phyloP scores from a whole-genome alignment of 1,139 yeast species.

The Yamadazyma sp. region DNA sequence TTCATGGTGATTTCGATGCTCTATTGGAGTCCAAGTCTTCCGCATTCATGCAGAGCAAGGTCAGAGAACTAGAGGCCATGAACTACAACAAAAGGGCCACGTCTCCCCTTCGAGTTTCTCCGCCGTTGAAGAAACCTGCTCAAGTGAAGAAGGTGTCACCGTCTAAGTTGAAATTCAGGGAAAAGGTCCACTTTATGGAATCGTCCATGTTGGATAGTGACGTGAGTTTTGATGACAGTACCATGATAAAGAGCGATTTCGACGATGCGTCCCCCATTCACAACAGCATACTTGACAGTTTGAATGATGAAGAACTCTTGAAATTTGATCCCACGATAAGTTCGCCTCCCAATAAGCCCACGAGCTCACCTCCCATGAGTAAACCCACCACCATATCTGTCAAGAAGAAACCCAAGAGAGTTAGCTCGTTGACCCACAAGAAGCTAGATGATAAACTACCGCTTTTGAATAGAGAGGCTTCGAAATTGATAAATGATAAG shows the following conservation, averaged over 20 bases:
- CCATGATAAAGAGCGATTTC: slow-evolving; percentile 21
- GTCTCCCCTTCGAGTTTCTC: slow-evolving; percentile 33
- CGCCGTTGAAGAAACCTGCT: slow-evolving; percentile 24
- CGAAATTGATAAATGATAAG: slow-evolving; percentile 10
- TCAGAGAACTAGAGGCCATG: slow-evolving; percentile 15
- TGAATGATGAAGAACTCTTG: slow-evolving; percentile 28
- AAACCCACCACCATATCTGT: slow-evolving; percentile 2
- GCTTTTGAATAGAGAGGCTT: slow-evolving; percentile 36
- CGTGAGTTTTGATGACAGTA: slow-evolving; percentile 23
- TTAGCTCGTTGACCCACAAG: slow-evolving; percentile 19
- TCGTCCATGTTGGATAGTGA: slow-evolving; percentile 23
- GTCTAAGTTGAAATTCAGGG: slow-evolving; percentile 13
- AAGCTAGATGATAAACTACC: slow-evolving; percentile 23
- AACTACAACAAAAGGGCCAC: slow-evolving; percentile 21
- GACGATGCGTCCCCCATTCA: slow-evolving; percentile 29
- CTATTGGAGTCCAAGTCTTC: slow-evolving; percentile 32
- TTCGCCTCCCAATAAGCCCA: slow-evolving; percentile 22
- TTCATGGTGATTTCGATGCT: slow-evolving; percentile 40
- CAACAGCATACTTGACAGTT: slow-evolving; percentile 18
- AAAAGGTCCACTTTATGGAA: slow-evolving; percentile 31
- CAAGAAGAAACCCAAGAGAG: slow-evolving; percentile 9
- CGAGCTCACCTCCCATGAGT: slow-evolving; percentile 32
- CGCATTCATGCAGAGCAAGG: slow-evolving; percentile 28
- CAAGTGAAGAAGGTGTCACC: slow-evolving; percentile 12
- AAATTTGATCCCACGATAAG: slow-evolving; percentile 30